These are phyloP conservation scores for Phytophthora crassamura DNA, from an alignment of 352 stramenopile species.

Conservation along the genomic window DNA sequence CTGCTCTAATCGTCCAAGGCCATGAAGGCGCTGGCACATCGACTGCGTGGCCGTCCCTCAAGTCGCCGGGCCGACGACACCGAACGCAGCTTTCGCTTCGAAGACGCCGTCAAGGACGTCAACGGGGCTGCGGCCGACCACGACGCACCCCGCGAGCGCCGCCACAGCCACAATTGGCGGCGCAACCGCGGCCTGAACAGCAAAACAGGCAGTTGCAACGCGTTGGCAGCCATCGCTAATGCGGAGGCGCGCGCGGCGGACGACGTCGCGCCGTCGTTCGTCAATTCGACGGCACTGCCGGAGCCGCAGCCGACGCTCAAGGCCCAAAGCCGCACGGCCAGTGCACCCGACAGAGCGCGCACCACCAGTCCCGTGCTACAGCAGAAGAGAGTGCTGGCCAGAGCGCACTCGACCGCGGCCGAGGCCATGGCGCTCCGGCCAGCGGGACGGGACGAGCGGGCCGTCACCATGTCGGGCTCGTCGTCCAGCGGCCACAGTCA, in stretches of 20 bases:
- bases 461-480: constrained; percentile 12
- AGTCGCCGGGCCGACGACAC: constrained; percentile 19
- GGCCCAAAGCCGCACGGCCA: constrained; percentile 11
- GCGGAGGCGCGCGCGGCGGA: constrained; percentile 5
- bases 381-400: constrained; percentile 5
- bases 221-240: constrained; percentile 1
- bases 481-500: constrained; percentile 22
- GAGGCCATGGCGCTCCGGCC: too few species aligned
- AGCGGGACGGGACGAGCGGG: constrained; percentile 5
- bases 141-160: not conserved
- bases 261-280: constrained; percentile 11
- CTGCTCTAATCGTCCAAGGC: not conserved
- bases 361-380: constrained; percentile 13
- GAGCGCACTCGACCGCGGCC: constrained; percentile 6
- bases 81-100: constrained; percentile 25
- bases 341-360: constrained; percentile 2
- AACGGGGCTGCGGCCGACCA: not conserved
- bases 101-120: constrained; percentile 11
- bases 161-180: constrained; percentile 21
- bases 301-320: not conserved
- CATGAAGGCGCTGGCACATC: constrained; percentile 50
- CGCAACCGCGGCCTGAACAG: constrained; percentile 31
- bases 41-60: constrained; percentile 29
- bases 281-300: constrained; percentile 1
- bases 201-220: constrained; percentile 29